Percentiles rank a stretch among this genome's conserved stretches.
phyloP scores from a whole-genome alignment of 768 basidiomycete genomes.

The Amanita inopinata region DNA sequence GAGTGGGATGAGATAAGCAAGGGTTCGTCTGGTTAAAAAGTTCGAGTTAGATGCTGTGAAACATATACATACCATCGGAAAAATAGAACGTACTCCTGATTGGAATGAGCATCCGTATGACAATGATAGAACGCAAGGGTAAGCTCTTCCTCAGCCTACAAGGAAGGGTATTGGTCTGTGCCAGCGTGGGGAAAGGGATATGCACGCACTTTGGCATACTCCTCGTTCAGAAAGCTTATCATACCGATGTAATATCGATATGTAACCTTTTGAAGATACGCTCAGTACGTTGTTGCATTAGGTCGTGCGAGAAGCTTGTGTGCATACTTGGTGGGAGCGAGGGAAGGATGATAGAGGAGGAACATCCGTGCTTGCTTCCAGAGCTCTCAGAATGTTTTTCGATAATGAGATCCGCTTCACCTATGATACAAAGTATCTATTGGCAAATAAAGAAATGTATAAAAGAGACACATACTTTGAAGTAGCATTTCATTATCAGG shows the following conservation, averaged over 20 bases:
- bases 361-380: slow-evolving; percentile 78
- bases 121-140: slow-evolving; percentile 83
- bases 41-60: not conserved
- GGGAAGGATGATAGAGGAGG: slow-evolving; percentile 72
- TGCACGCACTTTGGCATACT: slow-evolving; percentile 67
- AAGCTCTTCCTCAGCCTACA: slow-evolving; percentile 76
- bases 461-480: slow-evolving; percentile 49
- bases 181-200: not conserved
- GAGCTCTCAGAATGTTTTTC: slow-evolving; percentile 84
- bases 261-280: slow-evolving; percentile 52
- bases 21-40: slow-evolving; percentile 57
- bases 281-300: not conserved
- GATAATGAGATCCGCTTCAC: slow-evolving; percentile 86
- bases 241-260: slow-evolving; percentile 94
- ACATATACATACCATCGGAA: no score
- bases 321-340: slow-evolving; percentile 69
- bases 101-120: slow-evolving; percentile 54
- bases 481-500: slow-evolving; percentile 88
- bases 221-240: slow-evolving; percentile 88
- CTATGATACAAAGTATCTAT: slow-evolving; percentile 26
- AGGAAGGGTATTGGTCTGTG: slow-evolving; percentile 2
- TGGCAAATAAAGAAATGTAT: slow-evolving; percentile 2
- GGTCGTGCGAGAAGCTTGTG: not conserved
- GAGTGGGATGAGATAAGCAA: slow-evolving; percentile 85
- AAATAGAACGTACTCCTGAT: slow-evolving; percentile 80